Conservation (phyloP, 2,329 filamentous ascomycete genomes). For the Trichophyton equinum region DNA sequence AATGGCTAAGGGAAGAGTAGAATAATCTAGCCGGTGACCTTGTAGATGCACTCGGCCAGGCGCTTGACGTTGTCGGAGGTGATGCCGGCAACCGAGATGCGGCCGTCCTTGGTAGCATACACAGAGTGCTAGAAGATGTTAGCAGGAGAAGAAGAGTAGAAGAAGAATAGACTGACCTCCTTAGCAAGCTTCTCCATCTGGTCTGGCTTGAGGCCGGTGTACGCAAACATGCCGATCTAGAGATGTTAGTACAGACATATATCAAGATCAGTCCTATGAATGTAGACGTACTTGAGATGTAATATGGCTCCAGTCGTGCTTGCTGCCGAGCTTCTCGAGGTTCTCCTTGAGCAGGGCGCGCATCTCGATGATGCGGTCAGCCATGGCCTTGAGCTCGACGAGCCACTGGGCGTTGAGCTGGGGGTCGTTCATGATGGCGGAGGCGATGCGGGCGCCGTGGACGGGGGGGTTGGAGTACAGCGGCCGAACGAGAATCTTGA, state of each 20-base stretch:
- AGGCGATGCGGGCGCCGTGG: slow-evolving; percentile 88
- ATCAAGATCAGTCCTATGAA: too few species aligned
- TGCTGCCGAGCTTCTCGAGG: slow-evolving; percentile 85
- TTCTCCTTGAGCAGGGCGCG: slow-evolving; percentile 86
- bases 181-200: slow-evolving; percentile 87
- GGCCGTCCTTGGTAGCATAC: slow-evolving; percentile 73
- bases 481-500: slow-evolving; percentile 96
- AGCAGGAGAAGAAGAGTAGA: background rate
- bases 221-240: slow-evolving; percentile 97
- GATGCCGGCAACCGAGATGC: slow-evolving; percentile 41
- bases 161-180: slow-evolving; percentile 44
- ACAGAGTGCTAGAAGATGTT: slow-evolving; percentile 57
- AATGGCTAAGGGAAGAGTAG: background rate
- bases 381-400: slow-evolving; percentile 94
- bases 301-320: slow-evolving; percentile 98
- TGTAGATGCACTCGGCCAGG: slow-evolving; percentile 40
- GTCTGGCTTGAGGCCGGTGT: slow-evolving; percentile 80
- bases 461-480: slow-evolving; percentile 97
- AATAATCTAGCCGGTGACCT: slow-evolving; percentile 35
- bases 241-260: background rate
- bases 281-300: slow-evolving; percentile 54
- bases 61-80: slow-evolving; percentile 39
- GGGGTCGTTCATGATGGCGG: slow-evolving; percentile 77
- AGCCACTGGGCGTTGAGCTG: slow-evolving; percentile 88
- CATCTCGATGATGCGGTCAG: slow-evolving; percentile 98